Conservation (phyloP, 441 rosid species). For the Corymbia calophylla region DNA sequence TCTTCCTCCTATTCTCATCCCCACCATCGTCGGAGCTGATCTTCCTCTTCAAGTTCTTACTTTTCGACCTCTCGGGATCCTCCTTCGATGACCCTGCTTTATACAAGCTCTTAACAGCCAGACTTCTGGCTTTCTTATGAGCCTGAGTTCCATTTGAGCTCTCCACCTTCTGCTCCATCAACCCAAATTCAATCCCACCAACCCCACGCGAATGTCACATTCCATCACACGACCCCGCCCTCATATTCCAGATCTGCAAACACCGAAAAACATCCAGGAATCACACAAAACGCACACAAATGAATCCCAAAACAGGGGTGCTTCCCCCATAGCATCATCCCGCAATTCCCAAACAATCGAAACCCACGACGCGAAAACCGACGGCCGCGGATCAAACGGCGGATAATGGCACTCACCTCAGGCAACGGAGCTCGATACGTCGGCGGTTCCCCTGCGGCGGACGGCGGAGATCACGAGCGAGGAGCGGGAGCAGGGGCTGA, state of each 20-base stretch:
- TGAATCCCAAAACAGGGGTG: neutral
- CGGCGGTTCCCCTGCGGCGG: slow-evolving; percentile 18
- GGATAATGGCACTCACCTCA: slow-evolving; percentile 30
- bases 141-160: slow-evolving; percentile 66
- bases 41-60: slow-evolving; percentile 57
- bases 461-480: slow-evolving; percentile 30
- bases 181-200: slow-evolving; percentile 43
- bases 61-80: slow-evolving; percentile 26
- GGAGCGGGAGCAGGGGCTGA: slow-evolving; percentile 22
- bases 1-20: slow-evolving; percentile 40
- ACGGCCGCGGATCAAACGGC: slow-evolving; percentile 6
- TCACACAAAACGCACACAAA: slow-evolving; percentile 6
- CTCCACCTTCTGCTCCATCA: slow-evolving; percentile 76
- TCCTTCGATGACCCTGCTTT: slow-evolving; percentile 18
- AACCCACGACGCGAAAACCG: neutral
- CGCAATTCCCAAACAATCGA: neutral
- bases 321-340: slow-evolving; percentile 9
- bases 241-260: slow-evolving; percentile 69
- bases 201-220: slow-evolving; percentile 43
- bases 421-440: slow-evolving; percentile 20
- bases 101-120: slow-evolving; percentile 91
- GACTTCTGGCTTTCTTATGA: slow-evolving; percentile 69
- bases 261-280: slow-evolving; percentile 20
- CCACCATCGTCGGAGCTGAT: slow-evolving; percentile 18
- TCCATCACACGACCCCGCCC: slow-evolving; percentile 33